A percentile compares a stretch with the other conserved stretches of the same genome.
Evolutionary conservation across 1,284 basidiomycete genomes (phyloP).

Genomic region (Abortiporus biennis): DNA sequence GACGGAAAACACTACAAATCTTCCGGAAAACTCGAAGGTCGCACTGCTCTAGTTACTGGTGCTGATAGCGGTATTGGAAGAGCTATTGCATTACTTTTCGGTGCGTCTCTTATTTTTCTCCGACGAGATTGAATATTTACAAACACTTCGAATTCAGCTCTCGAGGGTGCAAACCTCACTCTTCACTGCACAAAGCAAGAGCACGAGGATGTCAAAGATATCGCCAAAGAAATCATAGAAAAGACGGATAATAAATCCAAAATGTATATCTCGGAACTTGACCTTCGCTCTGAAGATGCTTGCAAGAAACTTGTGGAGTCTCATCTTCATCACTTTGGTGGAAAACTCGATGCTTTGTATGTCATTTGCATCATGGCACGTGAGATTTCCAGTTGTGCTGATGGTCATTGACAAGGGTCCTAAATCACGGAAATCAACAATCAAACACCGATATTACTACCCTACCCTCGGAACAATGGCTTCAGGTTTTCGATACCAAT

Average conservation of each 20-base stretch:
- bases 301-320: conserved; percentile 37
- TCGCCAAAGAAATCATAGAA: conserved; percentile 31
- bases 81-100: conserved; percentile 29
- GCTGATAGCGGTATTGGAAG: conserved; percentile 47
- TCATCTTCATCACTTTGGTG: conserved; percentile 34
- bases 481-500: conserved; percentile 42
- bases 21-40: conserved; percentile 38
- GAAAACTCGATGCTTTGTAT: conserved; percentile 40
- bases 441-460: conserved; percentile 38
- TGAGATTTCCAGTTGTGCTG: background rate
- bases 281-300: conserved; percentile 37
- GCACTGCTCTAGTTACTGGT: conserved; percentile 42
- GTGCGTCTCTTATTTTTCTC: conserved; percentile 14
- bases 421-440: conserved; percentile 50
- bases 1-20: conserved; percentile 40
- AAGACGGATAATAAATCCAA: conserved; percentile 35
- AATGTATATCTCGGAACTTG: conserved; percentile 33
- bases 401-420: conserved; percentile 27
- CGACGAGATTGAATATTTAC: background rate
- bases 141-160: too few relatives aligned
- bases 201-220: conserved; percentile 37
- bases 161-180: conserved; percentile 54
- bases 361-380: conserved; percentile 10
- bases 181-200: conserved; percentile 44
- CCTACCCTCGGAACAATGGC: conserved; percentile 43